These are phyloP conservation scores for Cicer bijugum DNA, from an alignment of 306 rosid genomes.

Conservation along the genomic window DNA sequence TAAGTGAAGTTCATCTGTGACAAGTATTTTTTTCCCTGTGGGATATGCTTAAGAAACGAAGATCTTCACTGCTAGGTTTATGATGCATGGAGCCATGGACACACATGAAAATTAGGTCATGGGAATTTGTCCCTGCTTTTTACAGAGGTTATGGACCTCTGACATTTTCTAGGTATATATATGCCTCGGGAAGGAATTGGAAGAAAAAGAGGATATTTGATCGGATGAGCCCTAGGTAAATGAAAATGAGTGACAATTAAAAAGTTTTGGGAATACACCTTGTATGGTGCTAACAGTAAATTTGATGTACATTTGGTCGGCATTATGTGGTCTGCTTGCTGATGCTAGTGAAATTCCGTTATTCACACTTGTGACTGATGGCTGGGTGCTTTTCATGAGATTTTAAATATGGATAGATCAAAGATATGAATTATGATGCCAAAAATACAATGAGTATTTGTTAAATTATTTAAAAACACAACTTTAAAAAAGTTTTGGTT, in stretches of 20 bases:
- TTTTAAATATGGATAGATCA: slow-evolving; percentile 31
- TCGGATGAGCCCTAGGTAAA: slow-evolving; percentile 20
- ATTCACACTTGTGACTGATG: slow-evolving; percentile 24
- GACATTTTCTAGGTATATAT: background rate
- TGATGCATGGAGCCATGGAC: slow-evolving; percentile 3
- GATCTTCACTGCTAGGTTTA: background rate
- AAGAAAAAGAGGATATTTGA: slow-evolving; percentile 4
- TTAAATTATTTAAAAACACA: background rate
- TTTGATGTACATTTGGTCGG: slow-evolving; percentile 8
- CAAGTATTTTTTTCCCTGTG: background rate
- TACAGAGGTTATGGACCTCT: slow-evolving; percentile 6
- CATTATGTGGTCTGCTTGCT: slow-evolving; percentile 26
- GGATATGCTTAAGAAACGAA: slow-evolving; percentile 26
- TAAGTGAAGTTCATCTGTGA: slow-evolving; percentile 21
- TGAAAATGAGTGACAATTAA: slow-evolving; percentile 1
- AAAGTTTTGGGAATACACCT: slow-evolving; percentile 13
- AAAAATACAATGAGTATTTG: slow-evolving; percentile 1
- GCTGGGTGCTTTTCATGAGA: slow-evolving; percentile 33
- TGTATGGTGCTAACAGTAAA: background rate
- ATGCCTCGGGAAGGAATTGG: background rate
- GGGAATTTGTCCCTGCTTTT: slow-evolving; percentile 17
- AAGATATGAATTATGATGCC: slow-evolving; percentile 10
- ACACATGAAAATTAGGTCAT: slow-evolving; percentile 6
- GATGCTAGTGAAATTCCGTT: slow-evolving; percentile 17
- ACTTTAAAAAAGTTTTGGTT: slow-evolving; percentile 4